Percentiles rank a stretch among this genome's conserved stretches.
phyloP scores from a whole-genome alignment of 805 yeast genomes.

The Torulaspora maleeae region DNA sequence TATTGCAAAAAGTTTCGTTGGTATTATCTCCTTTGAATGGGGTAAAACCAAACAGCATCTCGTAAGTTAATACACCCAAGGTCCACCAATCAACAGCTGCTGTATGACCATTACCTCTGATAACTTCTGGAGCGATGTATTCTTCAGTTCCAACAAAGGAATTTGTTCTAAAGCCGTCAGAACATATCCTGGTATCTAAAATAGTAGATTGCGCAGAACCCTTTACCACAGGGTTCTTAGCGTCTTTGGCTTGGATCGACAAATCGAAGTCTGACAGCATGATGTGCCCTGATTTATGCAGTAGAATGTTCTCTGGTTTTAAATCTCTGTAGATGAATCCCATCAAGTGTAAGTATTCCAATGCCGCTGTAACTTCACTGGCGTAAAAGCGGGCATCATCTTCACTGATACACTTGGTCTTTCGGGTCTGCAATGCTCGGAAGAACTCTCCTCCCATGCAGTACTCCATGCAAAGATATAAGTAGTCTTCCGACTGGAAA shows the following conservation, averaged over 20 bases:
- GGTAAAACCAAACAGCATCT: conserved; percentile 92
- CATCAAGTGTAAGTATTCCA: conserved; percentile 92
- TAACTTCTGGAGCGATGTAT: conserved; percentile 97
- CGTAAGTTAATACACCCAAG: conserved; percentile 84
- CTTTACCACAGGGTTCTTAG: conserved; percentile 56
- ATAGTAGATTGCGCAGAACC: conserved; percentile 34
- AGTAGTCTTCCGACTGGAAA: conserved; percentile 86
- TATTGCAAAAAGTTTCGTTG: conserved; percentile 83
- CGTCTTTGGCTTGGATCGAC: conserved; percentile 78
- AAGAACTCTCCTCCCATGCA: conserved; percentile 99
- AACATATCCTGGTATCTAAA: conserved; percentile 88
- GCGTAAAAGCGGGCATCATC: conserved; percentile 91
- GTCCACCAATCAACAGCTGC: conserved; percentile 99
- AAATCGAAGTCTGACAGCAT: conserved; percentile 96
- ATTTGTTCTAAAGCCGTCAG: conserved; percentile 93
- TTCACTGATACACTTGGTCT: conserved; percentile 78
- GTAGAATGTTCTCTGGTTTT: conserved; percentile 90
- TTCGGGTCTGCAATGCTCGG: conserved; percentile 88
- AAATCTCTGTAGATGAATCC: conserved; percentile 95
- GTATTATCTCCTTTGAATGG: conserved; percentile 93
- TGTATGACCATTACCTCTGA: conserved; percentile 94
- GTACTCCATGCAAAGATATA: conserved; percentile 95
- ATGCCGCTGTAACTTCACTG: conserved; percentile 94
- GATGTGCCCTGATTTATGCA: conserved; percentile 96
- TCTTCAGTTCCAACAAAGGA: conserved; percentile 99